Base-by-base conservation (phyloP, 768 basidiomycete species). In the Gautieria morchelliformis region DNA sequence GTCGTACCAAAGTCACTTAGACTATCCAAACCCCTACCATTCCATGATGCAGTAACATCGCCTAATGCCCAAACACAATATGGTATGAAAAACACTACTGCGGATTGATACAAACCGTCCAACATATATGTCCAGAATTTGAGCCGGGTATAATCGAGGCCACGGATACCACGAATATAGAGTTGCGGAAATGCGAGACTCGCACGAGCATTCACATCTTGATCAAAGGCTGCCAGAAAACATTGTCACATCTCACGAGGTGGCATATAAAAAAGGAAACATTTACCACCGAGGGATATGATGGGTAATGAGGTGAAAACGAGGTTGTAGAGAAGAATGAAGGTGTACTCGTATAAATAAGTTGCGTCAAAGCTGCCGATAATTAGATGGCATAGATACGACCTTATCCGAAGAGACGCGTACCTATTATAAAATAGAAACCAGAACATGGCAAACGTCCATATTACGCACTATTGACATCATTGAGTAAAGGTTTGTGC, bases 121-220 rank as follows among this genome's bases (percentile, higher is more conserved):
- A 81, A 68, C 89, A 97, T 96, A 71, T 93, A 96, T 55, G 85
- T 67, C 92, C 93, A 97, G 72, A 98, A 98, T 72, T 89, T 93
- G 52, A 74, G 61, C 10, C 91, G 82, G 17, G 93, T 96, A 71
- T 96, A 98, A 64, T 96, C 95, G 15, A 93, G 75, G 20, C 94
- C 93, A 15, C 86, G 83, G 61, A 97, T 96, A 24, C 95, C 95
- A 39, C 94, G 85, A 61, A 93, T 77, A 68, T 98, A 98, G n/a
- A 98, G 82, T 63, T 93, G 89, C 5, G 95, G 95, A 73, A 89
- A 96, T 6, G 92, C 93, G 33, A 96, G 72, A 0, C 90, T 89
- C 0, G 90, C 92, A 68, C 83, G 81, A 19, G 90, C 87, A 66
- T 93, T 91, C 64, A 95, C 77, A 68, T 98, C 95, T 72, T 97